phyloP scores from a whole-genome alignment of 768 basidiomycete species.

The Panaeolus cyanescens region DNA sequence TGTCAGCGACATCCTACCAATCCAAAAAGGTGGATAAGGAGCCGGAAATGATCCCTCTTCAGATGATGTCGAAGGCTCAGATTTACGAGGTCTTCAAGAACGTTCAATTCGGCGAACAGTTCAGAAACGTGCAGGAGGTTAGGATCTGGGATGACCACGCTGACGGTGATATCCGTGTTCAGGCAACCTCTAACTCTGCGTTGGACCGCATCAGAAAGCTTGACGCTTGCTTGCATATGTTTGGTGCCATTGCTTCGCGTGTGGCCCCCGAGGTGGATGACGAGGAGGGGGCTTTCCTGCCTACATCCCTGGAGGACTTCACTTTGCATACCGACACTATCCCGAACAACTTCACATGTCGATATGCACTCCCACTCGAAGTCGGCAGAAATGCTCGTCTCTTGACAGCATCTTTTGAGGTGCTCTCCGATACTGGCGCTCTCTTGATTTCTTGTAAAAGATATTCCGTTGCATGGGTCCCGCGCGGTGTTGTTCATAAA shows the following conservation, averaged over 20 bases:
- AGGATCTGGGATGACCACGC: constrained; percentile 31
- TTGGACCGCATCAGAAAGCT: constrained; percentile 34
- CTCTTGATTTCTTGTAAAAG: constrained; percentile 32
- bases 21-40: constrained; percentile 18
- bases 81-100: constrained; percentile 32
- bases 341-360: constrained; percentile 32
- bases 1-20: constrained; percentile 9
- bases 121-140: constrained; percentile 31
- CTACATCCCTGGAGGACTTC: constrained; percentile 33
- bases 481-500: constrained; percentile 28
- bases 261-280: constrained; percentile 23
- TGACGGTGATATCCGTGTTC: constrained; percentile 27
- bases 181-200: constrained; percentile 18
- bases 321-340: constrained; percentile 25
- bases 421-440: constrained; percentile 27
- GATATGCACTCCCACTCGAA: constrained; percentile 33
- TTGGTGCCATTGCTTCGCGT: constrained; percentile 26
- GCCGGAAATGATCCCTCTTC: constrained; percentile 21
- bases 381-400: constrained; percentile 26
- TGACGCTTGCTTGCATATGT: constrained; percentile 36
- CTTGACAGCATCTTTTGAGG: constrained; percentile 29
- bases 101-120: constrained; percentile 34
- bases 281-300: constrained; percentile 30
- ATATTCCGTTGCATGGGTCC: constrained; percentile 36
- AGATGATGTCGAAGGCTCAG: constrained; percentile 26